phyloP scores from a whole-genome alignment of 1,284 basidiomycete genomes.

The Marasmius oreades region DNA sequence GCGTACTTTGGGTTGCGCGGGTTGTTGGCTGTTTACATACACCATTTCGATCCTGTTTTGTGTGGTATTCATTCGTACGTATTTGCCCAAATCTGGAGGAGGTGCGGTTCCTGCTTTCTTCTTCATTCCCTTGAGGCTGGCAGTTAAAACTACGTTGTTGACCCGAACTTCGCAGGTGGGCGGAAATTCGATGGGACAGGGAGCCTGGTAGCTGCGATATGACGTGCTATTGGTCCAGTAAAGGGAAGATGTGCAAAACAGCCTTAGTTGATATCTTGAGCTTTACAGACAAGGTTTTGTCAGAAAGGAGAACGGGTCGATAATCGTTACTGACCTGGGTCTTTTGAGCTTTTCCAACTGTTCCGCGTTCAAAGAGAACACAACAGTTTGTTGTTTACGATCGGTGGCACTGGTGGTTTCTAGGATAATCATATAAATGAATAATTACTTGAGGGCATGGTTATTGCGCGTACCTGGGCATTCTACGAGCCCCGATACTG shows the following conservation, averaged over 20 bases:
- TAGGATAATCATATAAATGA: constrained; percentile 25
- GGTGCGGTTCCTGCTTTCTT: constrained; percentile 97
- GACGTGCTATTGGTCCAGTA: constrained; percentile 58
- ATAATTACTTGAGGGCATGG: not conserved
- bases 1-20: constrained; percentile 63
- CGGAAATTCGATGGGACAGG: constrained; percentile 87
- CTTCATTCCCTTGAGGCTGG: constrained; percentile 89
- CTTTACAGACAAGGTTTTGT: constrained; percentile 37
- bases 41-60: constrained; percentile 80
- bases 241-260: constrained; percentile 92
- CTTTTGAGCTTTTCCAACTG: constrained; percentile 59
- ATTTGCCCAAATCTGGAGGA: constrained; percentile 78
- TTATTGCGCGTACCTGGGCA: constrained; percentile 60
- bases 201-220: constrained; percentile 47
- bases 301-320: constrained; percentile 8
- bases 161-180: constrained; percentile 88
- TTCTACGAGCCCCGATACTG: constrained; percentile 60
- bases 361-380: constrained; percentile 62
- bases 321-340: constrained; percentile 37
- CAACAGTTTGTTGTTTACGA: constrained; percentile 58
- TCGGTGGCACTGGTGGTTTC: constrained; percentile 76
- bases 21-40: constrained; percentile 87
- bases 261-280: constrained; percentile 73
- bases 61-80: constrained; percentile 44
- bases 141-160: constrained; percentile 66